Conservation (phyloP, 2,329 filamentous ascomycete genomes). For the Ophiosphaerella narmari region DNA sequence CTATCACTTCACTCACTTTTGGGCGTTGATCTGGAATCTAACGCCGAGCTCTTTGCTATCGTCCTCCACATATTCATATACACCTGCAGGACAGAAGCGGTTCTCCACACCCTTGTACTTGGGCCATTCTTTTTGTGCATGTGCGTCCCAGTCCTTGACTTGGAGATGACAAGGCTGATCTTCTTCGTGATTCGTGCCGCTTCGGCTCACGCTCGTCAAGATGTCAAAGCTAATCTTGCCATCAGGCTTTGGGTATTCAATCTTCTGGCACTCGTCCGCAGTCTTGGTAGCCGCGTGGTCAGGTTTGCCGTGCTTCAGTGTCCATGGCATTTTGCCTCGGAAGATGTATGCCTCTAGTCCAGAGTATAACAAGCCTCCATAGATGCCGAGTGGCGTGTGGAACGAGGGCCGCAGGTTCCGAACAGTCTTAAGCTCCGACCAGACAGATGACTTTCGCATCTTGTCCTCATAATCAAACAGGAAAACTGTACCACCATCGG, state of each 20-base stretch:
- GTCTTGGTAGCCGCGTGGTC: conserved; percentile 80
- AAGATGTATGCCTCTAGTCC: conserved; percentile 88
- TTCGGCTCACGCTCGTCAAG: conserved; percentile 89
- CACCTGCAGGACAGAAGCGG: conserved; percentile 93
- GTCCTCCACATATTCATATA: conserved; percentile 98
- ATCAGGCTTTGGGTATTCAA: conserved; percentile 96
- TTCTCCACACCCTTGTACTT: conserved; percentile 92
- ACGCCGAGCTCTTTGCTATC: conserved; percentile 83
- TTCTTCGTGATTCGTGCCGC: conserved; percentile 97
- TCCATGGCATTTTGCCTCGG: conserved; percentile 88
- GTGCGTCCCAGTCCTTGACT: conserved; percentile 92
- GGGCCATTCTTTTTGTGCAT: conserved; percentile 82
- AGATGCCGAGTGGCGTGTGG: conserved; percentile 82
- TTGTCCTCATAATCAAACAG: conserved; percentile 92
- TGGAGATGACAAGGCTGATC: conserved; percentile 96
- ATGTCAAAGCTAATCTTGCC: conserved; percentile 96
- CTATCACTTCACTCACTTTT: conserved; percentile 74
- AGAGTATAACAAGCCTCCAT: conserved; percentile 89
- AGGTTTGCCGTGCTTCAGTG: conserved; percentile 77
- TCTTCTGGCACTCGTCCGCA: conserved; percentile 81
- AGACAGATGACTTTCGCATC: conserved; percentile 83
- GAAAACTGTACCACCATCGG: conserved; percentile 75
- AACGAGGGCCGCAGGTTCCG: conserved; percentile 98
- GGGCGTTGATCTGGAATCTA: conserved; percentile 94
- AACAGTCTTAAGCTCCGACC: conserved; percentile 92